Conservation (phyloP, 495 filamentous ascomycete species). For the Pyrenula massariospora region DNA sequence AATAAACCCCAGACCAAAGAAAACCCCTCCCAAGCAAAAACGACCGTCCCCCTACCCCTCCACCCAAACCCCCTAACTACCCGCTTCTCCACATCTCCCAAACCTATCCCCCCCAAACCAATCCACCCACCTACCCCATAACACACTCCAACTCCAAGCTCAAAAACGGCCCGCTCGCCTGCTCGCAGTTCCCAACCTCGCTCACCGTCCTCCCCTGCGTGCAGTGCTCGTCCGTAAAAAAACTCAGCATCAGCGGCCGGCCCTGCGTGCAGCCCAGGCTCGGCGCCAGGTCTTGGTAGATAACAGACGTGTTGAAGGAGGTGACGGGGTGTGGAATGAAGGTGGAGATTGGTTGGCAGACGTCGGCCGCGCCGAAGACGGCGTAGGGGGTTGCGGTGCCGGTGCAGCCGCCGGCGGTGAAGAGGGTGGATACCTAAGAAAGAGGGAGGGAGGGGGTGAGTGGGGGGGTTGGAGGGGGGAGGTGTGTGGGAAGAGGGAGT, state of each 20-base stretch:
- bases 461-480: slow-evolving; percentile 15
- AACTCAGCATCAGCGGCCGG: not conserved
- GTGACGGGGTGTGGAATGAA: not conserved
- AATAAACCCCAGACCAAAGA: too few relatives aligned
- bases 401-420: slow-evolving; percentile 10
- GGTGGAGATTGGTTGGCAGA: slow-evolving; percentile 7
- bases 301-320: slow-evolving; percentile 28
- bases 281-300: slow-evolving; percentile 27
- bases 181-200: not conserved
- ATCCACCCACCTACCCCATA: not conserved
- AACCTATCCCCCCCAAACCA: not conserved
- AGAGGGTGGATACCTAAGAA: slow-evolving; percentile 42
- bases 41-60: too few relatives aligned
- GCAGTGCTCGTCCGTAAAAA: not conserved
- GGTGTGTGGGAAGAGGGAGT: slow-evolving; percentile 30
- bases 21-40: too few relatives aligned
- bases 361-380: slow-evolving; percentile 14
- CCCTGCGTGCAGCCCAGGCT: slow-evolving; percentile 11
- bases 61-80: too few relatives aligned
- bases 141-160: not conserved
- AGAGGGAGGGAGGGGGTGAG: slow-evolving; percentile 29
- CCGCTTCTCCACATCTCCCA: not conserved
- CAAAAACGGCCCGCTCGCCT: not conserved
- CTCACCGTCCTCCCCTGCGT: not conserved
- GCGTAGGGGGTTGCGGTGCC: not conserved